Percentiles rank a stretch among this genome's conserved stretches.
These are phyloP conservation scores for Euphorbia peplus DNA, from an alignment of 345 rosid species.

Conservation along the genomic window DNA sequence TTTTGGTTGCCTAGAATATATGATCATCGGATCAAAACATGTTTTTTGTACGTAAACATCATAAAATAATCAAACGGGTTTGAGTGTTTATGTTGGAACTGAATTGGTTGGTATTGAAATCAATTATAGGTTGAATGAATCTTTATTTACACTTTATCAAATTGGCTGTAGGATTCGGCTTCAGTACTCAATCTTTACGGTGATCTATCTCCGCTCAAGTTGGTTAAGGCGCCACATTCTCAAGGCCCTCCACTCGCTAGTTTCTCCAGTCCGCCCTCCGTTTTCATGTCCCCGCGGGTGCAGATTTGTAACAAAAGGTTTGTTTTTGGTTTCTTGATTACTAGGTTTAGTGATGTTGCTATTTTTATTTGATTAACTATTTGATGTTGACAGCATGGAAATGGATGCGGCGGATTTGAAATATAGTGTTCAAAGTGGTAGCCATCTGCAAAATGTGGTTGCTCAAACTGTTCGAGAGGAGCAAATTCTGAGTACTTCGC, in stretches of 20 bases:
- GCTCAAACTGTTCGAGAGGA: constrained; percentile 11
- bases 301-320: constrained; percentile 28
- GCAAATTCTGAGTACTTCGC: constrained; percentile 20
- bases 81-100: too few relatives aligned
- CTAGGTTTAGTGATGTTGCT: background rate
- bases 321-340: too few relatives aligned
- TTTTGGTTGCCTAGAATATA: too few relatives aligned
- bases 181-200: constrained; percentile 9
- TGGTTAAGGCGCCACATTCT: constrained; percentile 17
- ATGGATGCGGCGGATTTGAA: constrained; percentile 12
- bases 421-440: constrained; percentile 8
- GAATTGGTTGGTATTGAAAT: too few relatives aligned
- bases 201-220: constrained; percentile 33
- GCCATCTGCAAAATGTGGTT: background rate
- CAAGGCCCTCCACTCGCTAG: constrained; percentile 21
- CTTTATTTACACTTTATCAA: background rate
- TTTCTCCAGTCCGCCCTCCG: constrained; percentile 21
- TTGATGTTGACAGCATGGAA: constrained; percentile 23
- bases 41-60: too few relatives aligned
- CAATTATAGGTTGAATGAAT: background rate
- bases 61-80: too few relatives aligned
- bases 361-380: background rate
- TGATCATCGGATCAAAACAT: too few relatives aligned
- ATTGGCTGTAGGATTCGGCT: constrained; percentile 33
- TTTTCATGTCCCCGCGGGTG: constrained; percentile 34